Evolutionary conservation across 1,284 basidiomycete species (phyloP).

Genomic region (Tylopilus sp.): DNA sequence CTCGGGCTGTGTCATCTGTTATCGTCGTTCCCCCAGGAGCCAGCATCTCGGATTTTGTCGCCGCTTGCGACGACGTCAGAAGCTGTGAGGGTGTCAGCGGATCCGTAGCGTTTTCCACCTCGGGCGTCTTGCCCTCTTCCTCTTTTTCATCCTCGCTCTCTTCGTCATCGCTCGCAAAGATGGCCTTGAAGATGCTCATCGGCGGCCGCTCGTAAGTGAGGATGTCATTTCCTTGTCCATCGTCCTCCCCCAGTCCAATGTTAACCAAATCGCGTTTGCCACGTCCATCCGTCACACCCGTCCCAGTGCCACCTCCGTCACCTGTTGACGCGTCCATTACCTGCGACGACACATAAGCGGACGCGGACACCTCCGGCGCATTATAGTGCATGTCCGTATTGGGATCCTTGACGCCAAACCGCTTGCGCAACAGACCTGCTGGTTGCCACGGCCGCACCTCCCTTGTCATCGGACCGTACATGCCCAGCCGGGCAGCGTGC

Average conservation of each 20-base stretch:
- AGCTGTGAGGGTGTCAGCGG: conserved; percentile 6
- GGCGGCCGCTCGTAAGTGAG: conserved; percentile 82
- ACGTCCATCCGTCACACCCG: conserved; percentile 15
- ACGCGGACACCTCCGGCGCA: conserved; percentile 18
- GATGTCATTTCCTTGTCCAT: conserved; percentile 79
- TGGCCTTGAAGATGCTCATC: conserved; percentile 93
- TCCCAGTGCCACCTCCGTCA: conserved; percentile 19
- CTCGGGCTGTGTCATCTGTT: neutral
- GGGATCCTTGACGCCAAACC: conserved; percentile 90
- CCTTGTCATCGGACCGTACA: conserved; percentile 84
- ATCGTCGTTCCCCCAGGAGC: neutral
- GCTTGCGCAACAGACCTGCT: conserved; percentile 79
- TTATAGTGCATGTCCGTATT: conserved; percentile 42
- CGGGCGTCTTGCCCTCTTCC: conserved; percentile 26
- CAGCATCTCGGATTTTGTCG: neutral
- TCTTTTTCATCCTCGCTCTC: conserved; percentile 62
- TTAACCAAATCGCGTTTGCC: conserved; percentile 60
- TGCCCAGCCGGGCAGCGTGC: conserved; percentile 77
- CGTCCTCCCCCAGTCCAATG: conserved; percentile 84
- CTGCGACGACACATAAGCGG: conserved; percentile 14
- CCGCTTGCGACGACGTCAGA: neutral
- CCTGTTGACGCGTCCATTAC: conserved; percentile 4
- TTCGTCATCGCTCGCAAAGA: conserved; percentile 87
- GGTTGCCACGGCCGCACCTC: conserved; percentile 76
- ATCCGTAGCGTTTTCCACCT: conserved; percentile 31